Percentiles rank a stretch among this genome's conserved stretches.
Evolutionary conservation across 1,139 yeast species (phyloP).

Genomic region (Yamadazyma blattariae): DNA sequence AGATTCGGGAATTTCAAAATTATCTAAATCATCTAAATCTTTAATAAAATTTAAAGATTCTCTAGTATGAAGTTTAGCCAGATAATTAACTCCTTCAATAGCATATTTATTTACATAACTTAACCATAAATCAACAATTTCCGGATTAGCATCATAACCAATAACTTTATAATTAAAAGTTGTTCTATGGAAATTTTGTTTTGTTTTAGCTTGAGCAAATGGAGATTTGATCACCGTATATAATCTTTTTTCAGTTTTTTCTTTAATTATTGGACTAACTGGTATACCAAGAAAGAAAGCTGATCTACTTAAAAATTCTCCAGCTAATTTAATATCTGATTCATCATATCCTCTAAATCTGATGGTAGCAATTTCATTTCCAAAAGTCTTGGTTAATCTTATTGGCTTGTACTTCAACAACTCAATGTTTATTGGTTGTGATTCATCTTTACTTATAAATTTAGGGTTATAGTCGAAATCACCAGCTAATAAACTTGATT

Average conservation of each 20-base stretch:
- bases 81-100: slow-evolving; percentile 78
- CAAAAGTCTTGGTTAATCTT: slow-evolving; percentile 63
- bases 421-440: slow-evolving; percentile 75
- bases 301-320: slow-evolving; percentile 85
- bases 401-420: slow-evolving; percentile 82
- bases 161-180: slow-evolving; percentile 73
- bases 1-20: slow-evolving; percentile 34
- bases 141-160: slow-evolving; percentile 85
- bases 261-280: slow-evolving; percentile 52
- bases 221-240: slow-evolving; percentile 96
- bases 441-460: slow-evolving; percentile 28
- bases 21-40: slow-evolving; percentile 30
- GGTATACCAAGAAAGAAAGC: slow-evolving; percentile 91
- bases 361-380: slow-evolving; percentile 69
- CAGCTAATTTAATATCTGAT: slow-evolving; percentile 67
- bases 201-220: slow-evolving; percentile 90
- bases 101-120: slow-evolving; percentile 78
- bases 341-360: slow-evolving; percentile 72
- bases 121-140: slow-evolving; percentile 78
- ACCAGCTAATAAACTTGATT: slow-evolving; percentile 25
- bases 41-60: slow-evolving; percentile 50
- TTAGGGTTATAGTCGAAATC: slow-evolving; percentile 42
- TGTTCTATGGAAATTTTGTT: slow-evolving; percentile 89
- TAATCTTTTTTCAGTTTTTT: slow-evolving; percentile 66
- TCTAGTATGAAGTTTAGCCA: slow-evolving; percentile 63